phyloP scores from a whole-genome alignment of 805 yeast species.

The Cyberlindnera lachancei region DNA sequence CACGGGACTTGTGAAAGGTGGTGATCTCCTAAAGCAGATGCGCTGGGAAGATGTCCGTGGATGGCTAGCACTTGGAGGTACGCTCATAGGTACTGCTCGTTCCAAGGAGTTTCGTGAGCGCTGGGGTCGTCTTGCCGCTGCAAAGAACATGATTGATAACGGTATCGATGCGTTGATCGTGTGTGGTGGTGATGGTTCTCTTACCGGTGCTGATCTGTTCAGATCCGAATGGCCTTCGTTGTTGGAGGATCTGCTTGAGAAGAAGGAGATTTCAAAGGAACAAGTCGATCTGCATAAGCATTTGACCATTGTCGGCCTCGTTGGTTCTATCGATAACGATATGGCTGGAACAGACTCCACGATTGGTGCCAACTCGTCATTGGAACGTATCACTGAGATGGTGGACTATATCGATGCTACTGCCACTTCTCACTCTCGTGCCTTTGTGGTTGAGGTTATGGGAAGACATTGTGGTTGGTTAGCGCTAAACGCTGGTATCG shows the following conservation, averaged over 20 bases:
- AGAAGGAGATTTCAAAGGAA: constrained; percentile 47
- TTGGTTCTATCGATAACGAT: constrained; percentile 96
- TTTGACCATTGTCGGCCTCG: constrained; percentile 86
- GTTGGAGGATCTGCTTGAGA: constrained; percentile 58
- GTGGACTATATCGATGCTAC: constrained; percentile 97
- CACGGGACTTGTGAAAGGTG: constrained; percentile 87
- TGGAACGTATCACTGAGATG: constrained; percentile 87
- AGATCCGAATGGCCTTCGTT: constrained; percentile 92
- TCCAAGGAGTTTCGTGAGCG: constrained; percentile 81
- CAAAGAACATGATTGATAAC: constrained; percentile 71
- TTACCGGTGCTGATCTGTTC: constrained; percentile 95
- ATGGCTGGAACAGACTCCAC: constrained; percentile 97
- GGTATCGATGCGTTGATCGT: constrained; percentile 95
- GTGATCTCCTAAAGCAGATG: constrained; percentile 69
- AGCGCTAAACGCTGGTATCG: constrained; percentile 94
- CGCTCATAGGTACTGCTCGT: constrained; percentile 93
- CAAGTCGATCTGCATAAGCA: constrained; percentile 56
- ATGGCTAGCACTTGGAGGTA: constrained; percentile 88
- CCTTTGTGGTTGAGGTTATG: constrained; percentile 97
- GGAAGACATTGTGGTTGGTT: constrained; percentile 99
- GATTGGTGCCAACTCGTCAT: constrained; percentile 91
- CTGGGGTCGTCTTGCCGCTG: constrained; percentile 75
- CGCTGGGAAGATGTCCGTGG: constrained; percentile 95
- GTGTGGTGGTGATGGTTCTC: constrained; percentile 98
- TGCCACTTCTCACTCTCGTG: constrained; percentile 94